Base-by-base conservation (phyloP, 345 rosid genomes). In the Salix caprea region DNA sequence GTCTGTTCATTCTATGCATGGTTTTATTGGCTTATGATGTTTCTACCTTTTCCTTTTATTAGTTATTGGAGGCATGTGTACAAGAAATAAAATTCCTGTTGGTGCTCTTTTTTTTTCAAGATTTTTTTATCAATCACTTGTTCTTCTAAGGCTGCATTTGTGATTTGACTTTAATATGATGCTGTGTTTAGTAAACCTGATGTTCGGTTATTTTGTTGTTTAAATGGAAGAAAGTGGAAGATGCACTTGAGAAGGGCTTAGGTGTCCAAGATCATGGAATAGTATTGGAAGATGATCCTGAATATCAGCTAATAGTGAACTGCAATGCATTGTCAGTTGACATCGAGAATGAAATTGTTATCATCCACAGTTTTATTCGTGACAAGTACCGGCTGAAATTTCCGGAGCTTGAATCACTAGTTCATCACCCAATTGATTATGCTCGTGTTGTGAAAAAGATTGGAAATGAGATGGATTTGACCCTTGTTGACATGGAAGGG, bases 241-340 rank as follows among this genome's bases (percentile, higher is more conserved):
- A 69, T 74, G 94, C 94, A 11, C 88, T 96, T 4, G 83, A 85
- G 80, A 91, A 90, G 77, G 94, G 89, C 70, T 84, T 93, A 74
- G 88, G 87, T 79, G 81, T 69, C n/a, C 79, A 88, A 28, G 76
- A 78, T 81, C 88, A 90, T 28, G 96, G 90, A 70, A 79, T 85
- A 69, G 98, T 90, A 4, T 75, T 95, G 76, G 99, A 93, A 87
- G 97, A 95, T 72, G 96, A 95, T 85, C 99, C 97, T 3, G 97
- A 93, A 71, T 96, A 91, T 81, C 94, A 90, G 87, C 88, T 96
- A 42, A 96, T 96, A 6, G 98, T 96, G 46, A 96, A 96, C 32
- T 93, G 96, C 70, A 96, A 96, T 82, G 86, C 89, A 39, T 84
- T 96, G 9, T 96, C 97, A 0, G 98, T 93, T 19, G 99, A 96